phyloP scores from a whole-genome alignment of 495 filamentous ascomycete species.

The Daldinia childiae region DNA sequence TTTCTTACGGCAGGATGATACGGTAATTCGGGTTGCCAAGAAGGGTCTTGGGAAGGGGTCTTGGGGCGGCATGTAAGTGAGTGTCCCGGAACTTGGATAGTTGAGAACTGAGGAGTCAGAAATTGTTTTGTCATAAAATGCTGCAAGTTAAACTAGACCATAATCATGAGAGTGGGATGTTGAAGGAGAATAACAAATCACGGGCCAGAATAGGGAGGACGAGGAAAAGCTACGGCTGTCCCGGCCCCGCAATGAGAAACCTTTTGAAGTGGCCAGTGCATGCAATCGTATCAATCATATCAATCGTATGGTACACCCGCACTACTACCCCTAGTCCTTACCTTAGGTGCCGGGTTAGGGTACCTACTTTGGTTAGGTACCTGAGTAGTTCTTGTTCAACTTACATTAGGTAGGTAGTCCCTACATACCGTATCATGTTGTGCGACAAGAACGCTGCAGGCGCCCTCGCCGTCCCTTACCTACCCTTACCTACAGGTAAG shows the following conservation, averaged over 20 bases:
- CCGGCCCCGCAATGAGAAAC: conserved; percentile 30
- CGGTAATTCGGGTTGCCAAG: conserved; percentile 33
- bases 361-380: neutral
- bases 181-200: conserved; percentile 33
- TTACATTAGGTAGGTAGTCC: conserved; percentile 8
- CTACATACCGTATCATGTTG: conserved; percentile 21
- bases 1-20: conserved; percentile 12
- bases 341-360: too few species aligned
- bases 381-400: neutral
- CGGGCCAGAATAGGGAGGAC: conserved; percentile 20
- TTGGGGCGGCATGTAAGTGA: neutral
- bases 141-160: conserved; percentile 31
- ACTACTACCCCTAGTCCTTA: neutral
- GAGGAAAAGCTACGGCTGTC: conserved; percentile 21
- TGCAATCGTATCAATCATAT: neutral
- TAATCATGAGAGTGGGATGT: conserved; percentile 38
- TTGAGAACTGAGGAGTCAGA: conserved; percentile 18
- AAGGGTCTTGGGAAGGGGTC: neutral
- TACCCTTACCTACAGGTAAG: conserved; percentile 7
- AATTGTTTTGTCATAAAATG: conserved; percentile 35
- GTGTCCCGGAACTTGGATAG: conserved; percentile 4
- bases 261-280: neutral
- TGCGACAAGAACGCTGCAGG: conserved; percentile 34
- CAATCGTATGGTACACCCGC: conserved; percentile 1
- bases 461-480: conserved; percentile 26